Conservation (phyloP, 345 rosid species). For the Hypericum androsaemum region DNA sequence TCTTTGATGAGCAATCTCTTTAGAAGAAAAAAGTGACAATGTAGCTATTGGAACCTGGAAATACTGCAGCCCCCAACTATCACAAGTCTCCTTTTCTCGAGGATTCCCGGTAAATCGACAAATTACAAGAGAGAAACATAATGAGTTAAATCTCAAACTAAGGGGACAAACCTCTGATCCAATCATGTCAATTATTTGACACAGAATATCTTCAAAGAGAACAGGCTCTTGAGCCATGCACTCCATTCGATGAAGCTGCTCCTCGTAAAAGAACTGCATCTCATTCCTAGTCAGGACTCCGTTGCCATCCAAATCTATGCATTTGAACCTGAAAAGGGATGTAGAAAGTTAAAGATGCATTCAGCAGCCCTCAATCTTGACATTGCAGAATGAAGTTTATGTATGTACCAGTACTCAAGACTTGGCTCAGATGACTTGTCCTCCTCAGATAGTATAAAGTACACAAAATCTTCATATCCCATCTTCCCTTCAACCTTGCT, state of each 20-base stretch:
- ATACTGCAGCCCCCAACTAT: not conserved
- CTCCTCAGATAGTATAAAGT: constrained; percentile 24
- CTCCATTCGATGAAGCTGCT: constrained; percentile 29
- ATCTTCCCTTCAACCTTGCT: constrained; percentile 27
- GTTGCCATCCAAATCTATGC: constrained; percentile 25
- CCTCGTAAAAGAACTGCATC: constrained; percentile 25
- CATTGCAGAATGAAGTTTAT: not conserved
- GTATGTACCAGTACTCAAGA: constrained; percentile 20
- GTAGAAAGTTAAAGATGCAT: too few relatives aligned
- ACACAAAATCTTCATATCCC: constrained; percentile 29
- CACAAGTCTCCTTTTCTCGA: too few relatives aligned
- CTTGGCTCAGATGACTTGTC: constrained; percentile 26
- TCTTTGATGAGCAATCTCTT: too few relatives aligned
- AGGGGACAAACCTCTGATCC: constrained; percentile 16
- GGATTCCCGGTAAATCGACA: too few relatives aligned
- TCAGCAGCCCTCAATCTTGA: too few relatives aligned
- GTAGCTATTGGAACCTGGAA: not conserved
- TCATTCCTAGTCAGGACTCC: constrained; percentile 20
- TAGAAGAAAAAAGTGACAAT: not conserved
- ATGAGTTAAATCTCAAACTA: not conserved
- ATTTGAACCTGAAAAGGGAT: constrained; percentile 19
- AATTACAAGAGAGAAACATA: not conserved
- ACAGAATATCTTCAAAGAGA: constrained; percentile 23
- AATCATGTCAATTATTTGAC: constrained; percentile 28
- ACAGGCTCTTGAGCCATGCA: constrained; percentile 28